phyloP scores from a whole-genome alignment of 768 basidiomycete genomes.

The Pholiota conissans region DNA sequence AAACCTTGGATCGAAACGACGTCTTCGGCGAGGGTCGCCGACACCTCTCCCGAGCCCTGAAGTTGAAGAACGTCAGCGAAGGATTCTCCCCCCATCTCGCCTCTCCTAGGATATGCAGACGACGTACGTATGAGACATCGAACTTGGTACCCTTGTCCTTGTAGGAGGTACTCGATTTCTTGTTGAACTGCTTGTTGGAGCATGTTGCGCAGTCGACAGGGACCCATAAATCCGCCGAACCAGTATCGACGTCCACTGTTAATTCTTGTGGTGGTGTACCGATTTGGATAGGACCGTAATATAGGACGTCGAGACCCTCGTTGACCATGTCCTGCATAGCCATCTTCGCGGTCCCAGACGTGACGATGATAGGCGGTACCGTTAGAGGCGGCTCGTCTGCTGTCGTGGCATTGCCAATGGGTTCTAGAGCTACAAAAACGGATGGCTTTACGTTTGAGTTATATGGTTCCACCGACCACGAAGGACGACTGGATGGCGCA shows the following conservation, averaged over 20 bases:
- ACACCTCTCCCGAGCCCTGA: constrained; percentile 55
- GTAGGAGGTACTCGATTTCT: constrained; percentile 42
- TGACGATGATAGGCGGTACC: constrained; percentile 15
- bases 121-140: constrained; percentile 44
- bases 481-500: not conserved
- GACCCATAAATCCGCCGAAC: constrained; percentile 67
- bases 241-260: constrained; percentile 66
- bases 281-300: constrained; percentile 37
- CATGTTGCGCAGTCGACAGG: constrained; percentile 41
- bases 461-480: not conserved
- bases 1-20: constrained; percentile 48
- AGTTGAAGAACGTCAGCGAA: not conserved
- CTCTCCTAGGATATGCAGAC: not conserved
- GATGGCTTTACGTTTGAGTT: not conserved
- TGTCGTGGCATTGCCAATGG: not conserved
- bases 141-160: constrained; percentile 30
- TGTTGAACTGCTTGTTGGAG: constrained; percentile 35
- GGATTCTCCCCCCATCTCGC: not conserved
- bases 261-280: constrained; percentile 57
- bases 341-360: constrained; percentile 19
- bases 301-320: constrained; percentile 26
- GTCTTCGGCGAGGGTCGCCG: constrained; percentile 51
- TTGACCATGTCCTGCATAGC: constrained; percentile 25
- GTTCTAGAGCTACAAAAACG: not conserved
- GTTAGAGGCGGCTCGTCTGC: constrained; percentile 6